phyloP scores from a whole-genome alignment of 202 grass and related monocot species.

The Bolboschoenoplectus hybrid region DNA sequence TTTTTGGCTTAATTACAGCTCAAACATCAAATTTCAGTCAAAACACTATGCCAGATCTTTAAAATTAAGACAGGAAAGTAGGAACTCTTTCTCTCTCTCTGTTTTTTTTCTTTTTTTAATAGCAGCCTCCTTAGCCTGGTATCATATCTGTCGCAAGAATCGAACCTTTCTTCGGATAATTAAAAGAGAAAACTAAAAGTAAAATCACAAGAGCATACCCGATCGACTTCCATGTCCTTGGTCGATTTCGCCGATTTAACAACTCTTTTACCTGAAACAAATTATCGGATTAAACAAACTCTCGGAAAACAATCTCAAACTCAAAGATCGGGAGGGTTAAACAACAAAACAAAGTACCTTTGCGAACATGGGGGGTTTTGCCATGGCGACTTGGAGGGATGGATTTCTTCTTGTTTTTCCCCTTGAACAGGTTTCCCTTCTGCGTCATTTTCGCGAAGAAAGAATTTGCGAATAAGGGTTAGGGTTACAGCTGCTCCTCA shows the following conservation, averaged over 20 bases:
- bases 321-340: neutral
- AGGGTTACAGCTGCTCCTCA: neutral
- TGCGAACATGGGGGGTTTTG: slow-evolving; percentile 62
- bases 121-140: no score
- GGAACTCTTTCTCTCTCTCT: neutral
- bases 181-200: neutral
- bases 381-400: slow-evolving; percentile 84
- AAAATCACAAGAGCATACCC: slow-evolving; percentile 42
- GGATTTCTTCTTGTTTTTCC: slow-evolving; percentile 72
- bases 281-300: slow-evolving; percentile 3
- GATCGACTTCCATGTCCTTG: slow-evolving; percentile 72
- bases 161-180: neutral
- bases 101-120: no score
- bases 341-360: slow-evolving; percentile 53
- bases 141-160: neutral
- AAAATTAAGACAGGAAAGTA: neutral
- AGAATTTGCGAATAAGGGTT: slow-evolving; percentile 10
- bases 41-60: neutral
- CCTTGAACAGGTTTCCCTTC: slow-evolving; percentile 90
- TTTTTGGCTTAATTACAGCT: neutral
- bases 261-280: slow-evolving; percentile 64
- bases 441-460: slow-evolving; percentile 63
- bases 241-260: slow-evolving; percentile 63
- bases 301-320: slow-evolving; percentile 15
- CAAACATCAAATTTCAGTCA: neutral